Percentiles rank a stretch among this genome's conserved stretches.
These are phyloP conservation scores for Penicillium sp. DNA, from an alignment of 2,329 filamentous ascomycete genomes.

Conservation along the genomic window DNA sequence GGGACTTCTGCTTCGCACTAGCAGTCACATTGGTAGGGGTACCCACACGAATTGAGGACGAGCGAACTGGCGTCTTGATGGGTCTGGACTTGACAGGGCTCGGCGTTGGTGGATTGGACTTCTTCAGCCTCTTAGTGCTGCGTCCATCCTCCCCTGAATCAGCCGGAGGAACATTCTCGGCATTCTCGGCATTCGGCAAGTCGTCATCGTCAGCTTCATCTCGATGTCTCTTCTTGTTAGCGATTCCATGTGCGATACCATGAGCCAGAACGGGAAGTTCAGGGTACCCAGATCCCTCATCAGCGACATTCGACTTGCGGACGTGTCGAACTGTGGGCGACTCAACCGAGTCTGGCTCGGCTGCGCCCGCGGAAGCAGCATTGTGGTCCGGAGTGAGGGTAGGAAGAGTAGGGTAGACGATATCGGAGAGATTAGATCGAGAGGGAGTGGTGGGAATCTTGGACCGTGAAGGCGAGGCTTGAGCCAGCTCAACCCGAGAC, in stretches of 20 bases:
- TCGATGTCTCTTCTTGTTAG: constrained; percentile 47
- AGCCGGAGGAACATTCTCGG: constrained; percentile 39
- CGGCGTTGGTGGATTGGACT: constrained; percentile 36
- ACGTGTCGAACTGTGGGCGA: constrained; percentile 48
- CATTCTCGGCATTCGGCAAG: constrained; percentile 21
- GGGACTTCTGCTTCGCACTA: constrained; percentile 36
- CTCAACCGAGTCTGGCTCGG: constrained; percentile 15
- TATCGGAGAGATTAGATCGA: constrained; percentile 31
- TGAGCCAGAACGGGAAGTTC: constrained; percentile 44
- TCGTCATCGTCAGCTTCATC: constrained; percentile 37
- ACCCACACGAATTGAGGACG: constrained; percentile 25
- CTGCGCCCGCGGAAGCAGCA: constrained; percentile 15
- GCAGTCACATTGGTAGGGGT: constrained; percentile 39
- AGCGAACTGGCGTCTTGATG: constrained; percentile 38
- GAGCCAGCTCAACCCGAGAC: constrained; percentile 40
- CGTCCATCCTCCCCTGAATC: constrained; percentile 33
- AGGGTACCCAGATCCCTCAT: constrained; percentile 28
- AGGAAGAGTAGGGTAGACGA: constrained; percentile 45
- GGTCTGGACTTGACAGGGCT: constrained; percentile 42
- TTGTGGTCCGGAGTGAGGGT: constrained; percentile 42
- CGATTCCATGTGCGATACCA: constrained; percentile 45
- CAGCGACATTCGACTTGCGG: constrained; percentile 36
- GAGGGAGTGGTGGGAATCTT: constrained; percentile 38
- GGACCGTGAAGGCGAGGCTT: constrained; percentile 48
- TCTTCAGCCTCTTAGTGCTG: constrained; percentile 43